phyloP scores from a whole-genome alignment of 1,284 basidiomycete species.

The Pyrrhoderma lamaoense region DNA sequence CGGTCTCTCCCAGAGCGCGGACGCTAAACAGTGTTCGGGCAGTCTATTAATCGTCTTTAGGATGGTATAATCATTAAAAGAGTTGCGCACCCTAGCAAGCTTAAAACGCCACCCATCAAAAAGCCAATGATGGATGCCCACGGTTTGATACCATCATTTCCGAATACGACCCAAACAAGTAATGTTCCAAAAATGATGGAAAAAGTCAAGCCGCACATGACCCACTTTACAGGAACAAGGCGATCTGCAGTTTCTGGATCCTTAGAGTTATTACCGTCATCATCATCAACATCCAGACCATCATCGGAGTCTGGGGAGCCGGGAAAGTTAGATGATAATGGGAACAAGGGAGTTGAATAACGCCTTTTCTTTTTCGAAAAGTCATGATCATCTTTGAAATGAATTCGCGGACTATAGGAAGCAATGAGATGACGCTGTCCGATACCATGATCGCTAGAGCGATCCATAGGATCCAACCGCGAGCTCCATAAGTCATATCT shows the following conservation, averaged over 20 bases:
- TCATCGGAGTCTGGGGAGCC: conserved; percentile 9
- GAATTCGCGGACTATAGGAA: conserved; percentile 60
- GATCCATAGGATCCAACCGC: conserved; percentile 94
- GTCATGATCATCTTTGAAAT: conserved; percentile 29
- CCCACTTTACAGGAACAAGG: conserved; percentile 78
- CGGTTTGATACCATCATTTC: conserved; percentile 82
- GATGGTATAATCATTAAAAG: background rate
- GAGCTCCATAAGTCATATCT: conserved; percentile 76
- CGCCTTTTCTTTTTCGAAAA: conserved; percentile 4
- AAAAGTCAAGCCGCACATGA: conserved; percentile 55
- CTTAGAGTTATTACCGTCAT: conserved; percentile 38
- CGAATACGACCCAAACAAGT: conserved; percentile 85
- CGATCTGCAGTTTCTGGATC: conserved; percentile 77
- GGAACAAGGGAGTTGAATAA: conserved; percentile 19
- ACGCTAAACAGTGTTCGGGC: conserved; percentile 43
- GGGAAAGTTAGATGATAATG: conserved; percentile 18
- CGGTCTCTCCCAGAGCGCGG: conserved; percentile 87
- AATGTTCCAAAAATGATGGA: conserved; percentile 69
- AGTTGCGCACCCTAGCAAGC: conserved; percentile 71
- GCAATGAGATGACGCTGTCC: conserved; percentile 80
- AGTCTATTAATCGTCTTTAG: background rate
- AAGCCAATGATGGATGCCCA: conserved; percentile 91
- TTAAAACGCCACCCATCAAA: conserved; percentile 74
- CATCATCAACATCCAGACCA: conserved; percentile 19
- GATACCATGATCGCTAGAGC: conserved; percentile 93